A percentile compares a stretch with the other conserved stretches of the same genome.
These are phyloP conservation scores for Chloris gayana DNA, from an alignment of 176 grass and related monocot genomes.

Conservation along the genomic window DNA sequence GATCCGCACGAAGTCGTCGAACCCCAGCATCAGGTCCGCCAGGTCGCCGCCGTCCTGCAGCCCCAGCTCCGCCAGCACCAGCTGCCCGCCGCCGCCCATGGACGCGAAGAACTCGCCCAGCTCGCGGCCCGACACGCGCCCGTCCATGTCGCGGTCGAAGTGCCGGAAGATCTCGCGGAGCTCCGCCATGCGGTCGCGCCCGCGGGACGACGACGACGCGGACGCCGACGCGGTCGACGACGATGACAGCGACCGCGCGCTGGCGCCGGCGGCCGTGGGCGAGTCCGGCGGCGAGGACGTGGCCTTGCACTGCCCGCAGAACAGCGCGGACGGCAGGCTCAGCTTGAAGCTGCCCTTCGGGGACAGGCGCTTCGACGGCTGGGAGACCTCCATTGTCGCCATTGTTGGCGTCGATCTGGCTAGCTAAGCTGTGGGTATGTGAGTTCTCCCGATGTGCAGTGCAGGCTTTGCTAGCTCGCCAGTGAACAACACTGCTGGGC, in stretches of 20 bases:
- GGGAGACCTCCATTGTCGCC: constrained; percentile 53
- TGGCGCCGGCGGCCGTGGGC: constrained; percentile 19
- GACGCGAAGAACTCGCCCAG: constrained; percentile 67
- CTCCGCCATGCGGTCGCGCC: constrained; percentile 41
- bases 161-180: constrained; percentile 76
- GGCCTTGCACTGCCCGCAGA: constrained; percentile 57
- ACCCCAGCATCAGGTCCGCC: constrained; percentile 47
- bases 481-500: constrained; percentile 1
- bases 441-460: neutral
- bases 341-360: constrained; percentile 72
- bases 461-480: neutral
- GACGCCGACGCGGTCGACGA: constrained; percentile 33
- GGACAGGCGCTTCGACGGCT: constrained; percentile 48
- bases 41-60: neutral
- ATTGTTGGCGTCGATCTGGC: neutral
- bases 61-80: neutral
- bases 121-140: constrained; percentile 64
- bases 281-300: constrained; percentile 48
- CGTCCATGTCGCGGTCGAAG: constrained; percentile 85
- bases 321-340: constrained; percentile 40
- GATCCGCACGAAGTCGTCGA: constrained; percentile 73
- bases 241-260: constrained; percentile 27
- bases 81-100: constrained; percentile 45
- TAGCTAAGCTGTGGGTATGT: neutral
- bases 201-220: constrained; percentile 33